These are phyloP conservation scores for Spinacia oleracea DNA, from an alignment of 179 eudicot species.

Conservation along the genomic window DNA sequence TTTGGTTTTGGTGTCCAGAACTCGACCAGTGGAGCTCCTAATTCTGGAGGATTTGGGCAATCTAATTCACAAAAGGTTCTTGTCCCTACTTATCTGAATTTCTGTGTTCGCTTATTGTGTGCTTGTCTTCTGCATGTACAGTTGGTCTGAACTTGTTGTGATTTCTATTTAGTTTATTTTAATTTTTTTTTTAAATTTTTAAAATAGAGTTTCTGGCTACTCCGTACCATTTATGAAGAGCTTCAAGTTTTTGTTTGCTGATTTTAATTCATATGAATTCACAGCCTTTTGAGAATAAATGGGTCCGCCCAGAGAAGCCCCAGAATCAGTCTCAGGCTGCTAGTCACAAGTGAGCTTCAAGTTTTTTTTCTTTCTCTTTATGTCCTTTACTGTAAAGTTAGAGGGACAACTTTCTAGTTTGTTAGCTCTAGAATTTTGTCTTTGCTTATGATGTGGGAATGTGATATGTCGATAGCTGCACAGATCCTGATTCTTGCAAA, in stretches of 20 bases:
- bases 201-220: background rate
- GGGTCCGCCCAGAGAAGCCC: slow-evolving; percentile 69
- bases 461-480: slow-evolving; percentile 59
- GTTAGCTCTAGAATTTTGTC: background rate
- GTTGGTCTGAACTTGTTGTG: background rate
- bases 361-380: background rate
- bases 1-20: slow-evolving; percentile 73
- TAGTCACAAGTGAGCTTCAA: slow-evolving; percentile 62
- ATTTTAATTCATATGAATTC: slow-evolving; percentile 14
- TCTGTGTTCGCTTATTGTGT: background rate
- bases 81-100: slow-evolving; percentile 1
- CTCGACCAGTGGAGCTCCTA: slow-evolving; percentile 43
- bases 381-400: slow-evolving; percentile 6
- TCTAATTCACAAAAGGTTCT: slow-evolving; percentile 59
- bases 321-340: slow-evolving; percentile 55
- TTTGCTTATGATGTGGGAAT: slow-evolving; percentile 19
- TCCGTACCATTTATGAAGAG: too few relatives aligned
- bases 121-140: slow-evolving; percentile 8
- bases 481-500: slow-evolving; percentile 78
- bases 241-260: background rate
- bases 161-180: background rate
- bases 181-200: too few relatives aligned
- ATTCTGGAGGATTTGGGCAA: slow-evolving; percentile 48
- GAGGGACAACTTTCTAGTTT: background rate
- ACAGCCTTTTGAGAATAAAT: slow-evolving; percentile 96